Evolutionary conservation across 2,329 filamentous ascomycete species (phyloP), one percentile per base, ranked within the genome.

Genomic region (Fusarium floridanum): DNA sequence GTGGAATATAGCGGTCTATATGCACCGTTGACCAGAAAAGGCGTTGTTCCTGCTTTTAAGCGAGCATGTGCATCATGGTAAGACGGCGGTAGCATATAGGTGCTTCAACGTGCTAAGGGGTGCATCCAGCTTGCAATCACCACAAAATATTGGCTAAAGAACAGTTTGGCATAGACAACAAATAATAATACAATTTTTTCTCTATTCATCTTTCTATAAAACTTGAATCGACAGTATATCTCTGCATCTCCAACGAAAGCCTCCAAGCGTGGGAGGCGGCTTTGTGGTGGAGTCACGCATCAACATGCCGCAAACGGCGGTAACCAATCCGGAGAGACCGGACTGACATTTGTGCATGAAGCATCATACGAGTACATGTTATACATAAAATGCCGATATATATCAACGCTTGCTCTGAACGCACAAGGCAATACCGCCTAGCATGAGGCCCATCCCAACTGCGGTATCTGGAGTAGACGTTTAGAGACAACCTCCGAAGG

Each of bases 341-440:
- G 45, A 45, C 48, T 66, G 36, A 60, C 63, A 29, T 67, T 64
- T 45, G 61, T 70, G 67, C 56, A 70, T 61, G 39, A 48, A 39
- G 34, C 41, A 76, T 57, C 36, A 68, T 64, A 60, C 9, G 27
- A 67, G 60, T 56, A 66, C 63, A 14, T 64, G n/a, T 17, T 59
- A 14, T n/a, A 59, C 32, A 37, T 24, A 22, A 59, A 36, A 59
- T 61, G 50, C 50, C 57, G 65, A n/a, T n/a, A 41, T 64, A 53
- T 75, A 57, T 80, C 77, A 82, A 60, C 79, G 74, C 79, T 92
- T 92, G 81, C 90, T 92, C 66, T 94, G 89, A 3, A 98, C 95
- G 83, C 95, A 98, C 29, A 98, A 83, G 4, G 88, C 94, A 81
- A 98, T 97, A 0, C 95, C 95, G 17, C 87, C 88, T 55, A 97